These are phyloP conservation scores for Porcisia deanei DNA, from an alignment of 208 protist species.

Conservation along the genomic window DNA sequence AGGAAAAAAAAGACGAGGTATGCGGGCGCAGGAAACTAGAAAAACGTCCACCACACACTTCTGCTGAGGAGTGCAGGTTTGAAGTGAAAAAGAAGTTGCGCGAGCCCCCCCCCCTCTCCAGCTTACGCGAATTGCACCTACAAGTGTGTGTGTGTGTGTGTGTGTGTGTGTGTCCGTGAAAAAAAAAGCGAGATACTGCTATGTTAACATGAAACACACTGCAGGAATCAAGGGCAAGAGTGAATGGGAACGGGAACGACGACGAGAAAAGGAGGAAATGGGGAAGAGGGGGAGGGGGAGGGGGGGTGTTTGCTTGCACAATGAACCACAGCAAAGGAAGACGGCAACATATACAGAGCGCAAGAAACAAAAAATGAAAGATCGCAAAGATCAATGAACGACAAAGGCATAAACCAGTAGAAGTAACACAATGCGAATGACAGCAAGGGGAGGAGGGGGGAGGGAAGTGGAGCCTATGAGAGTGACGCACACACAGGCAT, in stretches of 20 bases:
- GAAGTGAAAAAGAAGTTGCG: slow-evolving; percentile 8
- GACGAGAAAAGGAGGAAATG: neutral
- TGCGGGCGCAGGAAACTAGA: neutral
- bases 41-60: neutral
- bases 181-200: too few species aligned
- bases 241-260: neutral
- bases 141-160: too few species aligned
- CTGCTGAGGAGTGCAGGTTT: neutral
- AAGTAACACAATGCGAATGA: neutral
- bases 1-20: neutral
- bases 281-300: neutral
- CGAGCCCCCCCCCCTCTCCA: too few species aligned
- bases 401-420: neutral
- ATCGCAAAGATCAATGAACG: neutral
- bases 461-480: neutral
- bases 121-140: too few species aligned
- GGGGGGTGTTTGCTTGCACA: neutral
- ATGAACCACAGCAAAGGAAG: neutral
- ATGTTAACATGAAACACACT: slow-evolving; percentile 1
- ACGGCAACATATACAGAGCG: neutral
- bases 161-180: too few species aligned
- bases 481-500: neutral
- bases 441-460: neutral
- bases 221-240: slow-evolving; percentile 5
- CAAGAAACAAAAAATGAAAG: neutral